Evolutionary conservation across 768 basidiomycete species (phyloP).

Genomic region (Tulasnella sp.): DNA sequence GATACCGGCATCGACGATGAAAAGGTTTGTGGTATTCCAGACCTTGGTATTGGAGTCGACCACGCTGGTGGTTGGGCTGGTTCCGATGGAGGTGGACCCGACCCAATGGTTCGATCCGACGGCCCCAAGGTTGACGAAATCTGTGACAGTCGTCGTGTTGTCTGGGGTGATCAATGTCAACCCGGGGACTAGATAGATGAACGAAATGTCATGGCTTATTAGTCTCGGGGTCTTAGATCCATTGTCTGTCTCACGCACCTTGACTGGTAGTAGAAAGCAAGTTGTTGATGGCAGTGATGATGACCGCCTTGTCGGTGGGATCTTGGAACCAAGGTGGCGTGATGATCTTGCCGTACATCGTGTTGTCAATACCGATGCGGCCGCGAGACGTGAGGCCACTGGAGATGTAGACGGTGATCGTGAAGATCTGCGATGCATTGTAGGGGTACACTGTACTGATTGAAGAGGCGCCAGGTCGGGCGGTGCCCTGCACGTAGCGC

Average conservation of each 20-base stretch:
- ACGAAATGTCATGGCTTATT: too few species aligned
- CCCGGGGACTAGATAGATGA: constrained; percentile 32
- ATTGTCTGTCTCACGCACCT: neutral
- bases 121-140: constrained; percentile 36
- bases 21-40: constrained; percentile 39
- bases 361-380: constrained; percentile 44
- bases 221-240: too few species aligned
- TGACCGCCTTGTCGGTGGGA: constrained; percentile 43
- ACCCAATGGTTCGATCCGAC: constrained; percentile 56
- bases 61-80: constrained; percentile 31
- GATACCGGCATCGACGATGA: constrained; percentile 44
- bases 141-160: constrained; percentile 38
- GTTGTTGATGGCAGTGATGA: constrained; percentile 42
- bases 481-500: constrained; percentile 53
- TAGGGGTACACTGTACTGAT: constrained; percentile 41
- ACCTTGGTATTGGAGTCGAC: constrained; percentile 53
- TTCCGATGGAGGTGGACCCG: constrained; percentile 42
- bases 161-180: constrained; percentile 52
- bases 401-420: constrained; percentile 52
- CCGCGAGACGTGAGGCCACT: constrained; percentile 52
- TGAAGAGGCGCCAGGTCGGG: constrained; percentile 47
- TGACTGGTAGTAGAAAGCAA: constrained; percentile 33
- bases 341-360: constrained; percentile 40
- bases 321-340: constrained; percentile 50
- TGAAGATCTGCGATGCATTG: constrained; percentile 43